A percentile compares a stretch with the other conserved stretches of the same genome.
Evolutionary conservation across 768 basidiomycete genomes (phyloP).

Genomic region (Termitomyces heimii): DNA sequence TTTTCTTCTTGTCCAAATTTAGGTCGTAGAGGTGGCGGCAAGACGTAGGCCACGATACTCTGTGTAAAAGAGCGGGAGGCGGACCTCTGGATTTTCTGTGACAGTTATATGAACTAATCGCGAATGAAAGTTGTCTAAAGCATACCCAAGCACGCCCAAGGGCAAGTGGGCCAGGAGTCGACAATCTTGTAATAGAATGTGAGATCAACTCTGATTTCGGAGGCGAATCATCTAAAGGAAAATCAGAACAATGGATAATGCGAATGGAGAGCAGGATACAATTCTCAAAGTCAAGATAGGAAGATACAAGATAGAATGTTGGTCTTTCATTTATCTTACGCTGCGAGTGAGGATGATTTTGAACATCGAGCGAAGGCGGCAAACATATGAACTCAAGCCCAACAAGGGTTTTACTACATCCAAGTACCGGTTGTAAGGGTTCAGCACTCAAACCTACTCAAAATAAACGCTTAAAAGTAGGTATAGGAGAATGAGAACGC

Average conservation of each 20-base stretch:
- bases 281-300: constrained; percentile 54
- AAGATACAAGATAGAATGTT: constrained; percentile 42
- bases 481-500: constrained; percentile 13
- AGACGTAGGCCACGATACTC: constrained; percentile 40
- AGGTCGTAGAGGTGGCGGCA: constrained; percentile 33
- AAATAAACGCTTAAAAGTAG: constrained; percentile 1
- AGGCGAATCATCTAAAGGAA: constrained; percentile 24
- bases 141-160: constrained; percentile 35
- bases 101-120: background rate
- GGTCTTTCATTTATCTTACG: constrained; percentile 18
- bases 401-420: constrained; percentile 28
- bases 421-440: constrained; percentile 41
- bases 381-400: constrained; percentile 40
- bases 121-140: background rate
- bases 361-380: constrained; percentile 8
- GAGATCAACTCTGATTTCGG: constrained; percentile 34
- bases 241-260: background rate
- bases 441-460: constrained; percentile 32
- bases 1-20: constrained; percentile 22
- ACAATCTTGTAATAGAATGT: constrained; percentile 23
- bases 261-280: constrained; percentile 33
- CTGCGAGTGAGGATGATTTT: constrained; percentile 8
- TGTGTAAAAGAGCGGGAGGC: constrained; percentile 34
- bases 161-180: constrained; percentile 9
- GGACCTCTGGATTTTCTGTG: constrained; percentile 26